These are phyloP conservation scores for Xylariaceae sp. DNA, from an alignment of 2,329 filamentous ascomycete species.

Conservation along the genomic window DNA sequence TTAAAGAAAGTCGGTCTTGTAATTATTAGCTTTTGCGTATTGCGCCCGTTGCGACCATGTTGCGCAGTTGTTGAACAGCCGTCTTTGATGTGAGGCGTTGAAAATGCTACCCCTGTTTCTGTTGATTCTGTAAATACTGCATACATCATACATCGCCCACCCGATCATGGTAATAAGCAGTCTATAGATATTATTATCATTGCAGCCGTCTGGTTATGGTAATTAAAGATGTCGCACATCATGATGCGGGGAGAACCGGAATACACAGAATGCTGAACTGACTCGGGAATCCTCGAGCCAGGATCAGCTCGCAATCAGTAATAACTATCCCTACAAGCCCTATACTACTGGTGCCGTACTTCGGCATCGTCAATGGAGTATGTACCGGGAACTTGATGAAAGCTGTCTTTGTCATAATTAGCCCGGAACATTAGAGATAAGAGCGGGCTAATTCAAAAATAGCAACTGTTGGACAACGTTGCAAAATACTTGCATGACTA, in stretches of 20 bases:
- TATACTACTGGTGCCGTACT: conserved; percentile 1
- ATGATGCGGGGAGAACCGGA: conserved; percentile 16
- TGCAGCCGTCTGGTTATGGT: conserved; percentile 10
- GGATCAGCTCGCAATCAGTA: conserved; percentile 7
- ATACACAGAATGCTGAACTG: conserved; percentile 7
- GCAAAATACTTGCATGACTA: conserved; percentile 28
- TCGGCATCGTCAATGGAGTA: conserved; percentile 9
- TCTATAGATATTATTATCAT: conserved; percentile 4
- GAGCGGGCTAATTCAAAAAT: conserved; percentile 43
- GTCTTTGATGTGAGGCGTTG: conserved; percentile 13
- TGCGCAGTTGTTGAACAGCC: conserved; percentile 7
- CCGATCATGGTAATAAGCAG: background rate
- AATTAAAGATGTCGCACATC: conserved; percentile 24
- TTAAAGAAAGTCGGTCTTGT: too few species aligned
- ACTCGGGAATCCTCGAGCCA: conserved; percentile 1
- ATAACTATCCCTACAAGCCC: conserved; percentile 12
- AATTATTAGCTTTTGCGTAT: background rate
- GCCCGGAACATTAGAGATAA: conserved; percentile 17
- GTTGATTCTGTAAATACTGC: background rate
- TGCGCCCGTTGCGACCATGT: background rate
- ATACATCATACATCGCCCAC: conserved; percentile 1
- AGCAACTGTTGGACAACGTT: conserved; percentile 34
- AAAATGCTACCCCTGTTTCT: conserved; percentile 4
- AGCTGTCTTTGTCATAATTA: conserved; percentile 35
- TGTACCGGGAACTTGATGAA: conserved; percentile 1